These are phyloP conservation scores for Clarireedia paspali DNA, from an alignment of 2,329 filamentous ascomycete genomes.

Conservation along the genomic window DNA sequence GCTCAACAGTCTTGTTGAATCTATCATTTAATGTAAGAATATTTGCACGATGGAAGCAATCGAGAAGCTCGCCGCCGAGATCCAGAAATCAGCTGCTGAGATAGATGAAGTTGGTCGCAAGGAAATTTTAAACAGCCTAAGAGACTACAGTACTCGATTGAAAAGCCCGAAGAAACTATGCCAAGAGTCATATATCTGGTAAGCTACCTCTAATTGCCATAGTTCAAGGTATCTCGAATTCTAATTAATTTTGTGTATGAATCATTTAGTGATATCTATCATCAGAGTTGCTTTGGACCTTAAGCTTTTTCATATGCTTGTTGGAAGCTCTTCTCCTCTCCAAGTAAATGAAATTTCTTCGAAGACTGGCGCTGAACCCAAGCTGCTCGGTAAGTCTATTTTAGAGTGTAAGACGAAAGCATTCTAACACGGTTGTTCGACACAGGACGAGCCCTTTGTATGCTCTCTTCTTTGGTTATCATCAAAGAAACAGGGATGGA, in stretches of 20 bases:
- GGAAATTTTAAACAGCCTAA: background rate
- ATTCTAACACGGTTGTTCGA: background rate
- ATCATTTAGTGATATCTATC: background rate
- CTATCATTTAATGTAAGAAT: background rate
- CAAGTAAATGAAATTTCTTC: background rate
- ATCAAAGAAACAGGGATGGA: background rate
- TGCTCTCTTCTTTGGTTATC: background rate
- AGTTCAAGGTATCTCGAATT: background rate
- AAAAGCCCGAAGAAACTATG: constrained; percentile 5
- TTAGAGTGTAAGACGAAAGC: background rate
- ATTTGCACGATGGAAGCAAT: background rate
- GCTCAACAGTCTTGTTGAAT: too few relatives aligned
- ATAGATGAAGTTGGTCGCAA: background rate
- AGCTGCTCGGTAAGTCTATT: background rate
- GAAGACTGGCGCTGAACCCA: background rate
- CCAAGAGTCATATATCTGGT: background rate
- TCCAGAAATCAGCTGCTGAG: background rate
- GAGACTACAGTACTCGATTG: constrained; percentile 2
- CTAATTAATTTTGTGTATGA: background rate
- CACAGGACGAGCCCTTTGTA: background rate
- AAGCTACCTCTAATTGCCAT: background rate
- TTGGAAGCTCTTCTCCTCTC: background rate
- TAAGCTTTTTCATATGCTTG: background rate
- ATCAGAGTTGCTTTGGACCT: background rate
- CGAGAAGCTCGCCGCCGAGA: background rate